Evolutionary conservation across 1,139 yeast genomes (phyloP).

Genomic region (Geotrichum klebahnii): DNA sequence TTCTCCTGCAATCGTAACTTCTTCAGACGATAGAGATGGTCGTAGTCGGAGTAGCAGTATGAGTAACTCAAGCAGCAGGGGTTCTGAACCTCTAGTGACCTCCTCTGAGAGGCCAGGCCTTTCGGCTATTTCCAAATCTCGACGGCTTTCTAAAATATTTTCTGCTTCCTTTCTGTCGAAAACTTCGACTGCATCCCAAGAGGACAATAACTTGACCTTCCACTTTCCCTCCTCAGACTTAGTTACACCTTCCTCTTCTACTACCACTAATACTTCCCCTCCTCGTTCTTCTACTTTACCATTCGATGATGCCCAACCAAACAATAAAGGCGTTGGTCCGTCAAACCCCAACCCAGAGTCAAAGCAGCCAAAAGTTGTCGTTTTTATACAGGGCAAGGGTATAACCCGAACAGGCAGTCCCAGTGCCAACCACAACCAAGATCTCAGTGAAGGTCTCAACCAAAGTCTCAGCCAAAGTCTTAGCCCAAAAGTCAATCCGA

Average conservation of each 20-base stretch:
- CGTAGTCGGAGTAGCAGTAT: not conserved
- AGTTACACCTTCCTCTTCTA: too few relatives aligned
- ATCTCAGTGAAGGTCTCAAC: not conserved
- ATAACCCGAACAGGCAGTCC: not conserved
- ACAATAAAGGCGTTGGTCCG: too few relatives aligned
- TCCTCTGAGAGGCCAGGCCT: not conserved
- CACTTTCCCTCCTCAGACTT: too few relatives aligned
- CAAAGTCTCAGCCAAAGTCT: not conserved
- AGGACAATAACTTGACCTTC: not conserved
- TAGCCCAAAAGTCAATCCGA: not conserved
- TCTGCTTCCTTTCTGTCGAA: not conserved
- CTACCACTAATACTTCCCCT: too few relatives aligned
- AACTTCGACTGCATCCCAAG: not conserved
- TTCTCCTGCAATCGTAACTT: not conserved
- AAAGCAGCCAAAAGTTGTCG: too few relatives aligned
- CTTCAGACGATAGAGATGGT: not conserved
- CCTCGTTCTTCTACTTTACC: too few relatives aligned
- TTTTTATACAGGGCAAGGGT: not conserved
- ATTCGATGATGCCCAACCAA: too few relatives aligned
- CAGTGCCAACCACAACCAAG: not conserved
- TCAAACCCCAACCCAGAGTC: too few relatives aligned
- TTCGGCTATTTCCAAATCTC: not conserved
- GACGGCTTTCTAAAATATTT: constrained; percentile 12
- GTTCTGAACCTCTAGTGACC: not conserved
- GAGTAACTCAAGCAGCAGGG: not conserved